Percentiles rank a stretch among this genome's conserved stretches.
phyloP scores from a whole-genome alignment of 225 moss, liverwort and hornwort genomes.

The Antitrichia curtipendula region DNA sequence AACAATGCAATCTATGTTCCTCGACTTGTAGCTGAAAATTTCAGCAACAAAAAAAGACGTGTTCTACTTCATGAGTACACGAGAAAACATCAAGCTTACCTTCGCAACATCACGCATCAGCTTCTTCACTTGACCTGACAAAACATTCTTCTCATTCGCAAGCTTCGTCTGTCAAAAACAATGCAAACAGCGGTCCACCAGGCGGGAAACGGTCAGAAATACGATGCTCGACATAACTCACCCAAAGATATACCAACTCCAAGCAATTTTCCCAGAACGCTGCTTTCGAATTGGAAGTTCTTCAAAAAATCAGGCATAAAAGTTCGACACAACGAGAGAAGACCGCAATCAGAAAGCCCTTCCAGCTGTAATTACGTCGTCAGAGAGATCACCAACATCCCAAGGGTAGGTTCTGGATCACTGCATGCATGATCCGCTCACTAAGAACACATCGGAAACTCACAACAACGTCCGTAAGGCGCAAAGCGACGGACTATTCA shows the following conservation, averaged over 20 bases:
- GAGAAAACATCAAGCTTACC: conserved; percentile 4
- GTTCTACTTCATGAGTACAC: not conserved
- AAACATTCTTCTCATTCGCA: conserved; percentile 58
- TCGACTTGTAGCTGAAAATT: not conserved
- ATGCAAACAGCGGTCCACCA: not conserved
- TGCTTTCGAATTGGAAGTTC: not conserved
- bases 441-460: too few relatives aligned
- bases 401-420: not conserved
- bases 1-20: not conserved
- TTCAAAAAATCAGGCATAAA: not conserved
- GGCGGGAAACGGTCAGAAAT: not conserved
- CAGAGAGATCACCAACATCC: not conserved
- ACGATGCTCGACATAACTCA: not conserved
- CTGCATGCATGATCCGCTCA: not conserved
- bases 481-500: not conserved
- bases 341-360: not conserved
- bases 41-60: not conserved
- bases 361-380: not conserved
- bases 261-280: not conserved
- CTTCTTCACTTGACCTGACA: conserved; percentile 76
- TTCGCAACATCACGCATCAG: conserved; percentile 87
- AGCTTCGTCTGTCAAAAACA: conserved; percentile 39
- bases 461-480: not conserved
- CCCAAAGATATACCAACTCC: not conserved
- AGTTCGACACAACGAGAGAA: not conserved